A percentile compares a stretch with the other conserved stretches of the same genome.
Evolutionary conservation across 2,329 filamentous ascomycete species (phyloP).

Genomic region (Penicillium sp.): DNA sequence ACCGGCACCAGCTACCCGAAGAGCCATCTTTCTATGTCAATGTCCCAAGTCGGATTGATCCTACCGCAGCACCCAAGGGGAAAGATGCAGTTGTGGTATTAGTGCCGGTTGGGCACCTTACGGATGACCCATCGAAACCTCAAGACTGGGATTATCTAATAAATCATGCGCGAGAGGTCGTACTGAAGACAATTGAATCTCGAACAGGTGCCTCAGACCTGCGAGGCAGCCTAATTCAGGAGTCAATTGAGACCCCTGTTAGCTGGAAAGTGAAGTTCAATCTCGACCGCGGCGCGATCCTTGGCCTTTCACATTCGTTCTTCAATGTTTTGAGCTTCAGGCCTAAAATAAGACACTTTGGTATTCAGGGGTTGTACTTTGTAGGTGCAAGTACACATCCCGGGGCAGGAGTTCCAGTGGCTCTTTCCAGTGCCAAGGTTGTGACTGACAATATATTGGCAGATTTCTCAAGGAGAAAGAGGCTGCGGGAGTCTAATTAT

Average conservation of each 20-base stretch:
- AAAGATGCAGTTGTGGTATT: slow-evolving; percentile 69
- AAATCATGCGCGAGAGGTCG: slow-evolving; percentile 56
- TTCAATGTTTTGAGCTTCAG: slow-evolving; percentile 49
- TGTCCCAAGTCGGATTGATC: slow-evolving; percentile 69
- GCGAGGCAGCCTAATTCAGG: slow-evolving; percentile 54
- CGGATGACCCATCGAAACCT: slow-evolving; percentile 5
- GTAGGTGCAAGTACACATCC: slow-evolving; percentile 75
- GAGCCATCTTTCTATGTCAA: slow-evolving; percentile 77
- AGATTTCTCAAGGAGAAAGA: neutral
- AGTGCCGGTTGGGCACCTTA: slow-evolving; percentile 69
- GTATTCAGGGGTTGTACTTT: slow-evolving; percentile 56
- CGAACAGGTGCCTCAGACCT: slow-evolving; percentile 60
- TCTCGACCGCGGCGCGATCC: slow-evolving; percentile 71
- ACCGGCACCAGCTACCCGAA: slow-evolving; percentile 63
- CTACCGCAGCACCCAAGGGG: slow-evolving; percentile 64
- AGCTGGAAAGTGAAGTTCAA: slow-evolving; percentile 70
- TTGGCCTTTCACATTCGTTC: slow-evolving; percentile 71
- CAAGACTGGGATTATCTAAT: slow-evolving; percentile 44
- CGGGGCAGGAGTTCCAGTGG: slow-evolving; percentile 72
- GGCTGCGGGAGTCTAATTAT: neutral
- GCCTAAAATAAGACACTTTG: slow-evolving; percentile 30
- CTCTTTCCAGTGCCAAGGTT: slow-evolving; percentile 16
- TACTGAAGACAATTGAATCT: slow-evolving; percentile 61
- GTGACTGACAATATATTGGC: neutral
- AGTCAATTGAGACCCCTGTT: slow-evolving; percentile 65